Conservation (phyloP, 164 flowering plant species). For the Macadamia tetraphylla region DNA sequence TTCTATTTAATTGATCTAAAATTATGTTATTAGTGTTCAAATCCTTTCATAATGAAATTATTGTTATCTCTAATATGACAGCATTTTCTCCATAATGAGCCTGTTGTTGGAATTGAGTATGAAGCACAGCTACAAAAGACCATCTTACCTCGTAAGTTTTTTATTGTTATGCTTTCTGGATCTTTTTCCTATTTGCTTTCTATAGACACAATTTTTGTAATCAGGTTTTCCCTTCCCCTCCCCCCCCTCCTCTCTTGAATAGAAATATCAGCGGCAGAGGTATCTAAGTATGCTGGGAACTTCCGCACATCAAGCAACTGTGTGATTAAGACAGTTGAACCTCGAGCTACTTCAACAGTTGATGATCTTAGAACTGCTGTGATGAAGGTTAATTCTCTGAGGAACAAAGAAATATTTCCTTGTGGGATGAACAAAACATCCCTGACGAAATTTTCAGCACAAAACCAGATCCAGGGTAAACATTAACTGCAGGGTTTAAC, state of each 20-base stretch:
- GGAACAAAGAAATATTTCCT: slow-evolving; percentile 44
- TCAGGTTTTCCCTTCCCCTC: neutral
- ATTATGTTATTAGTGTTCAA: neutral
- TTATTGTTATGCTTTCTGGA: neutral
- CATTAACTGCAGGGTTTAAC: neutral
- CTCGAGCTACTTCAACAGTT: slow-evolving; percentile 51
- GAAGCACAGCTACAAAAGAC: slow-evolving; percentile 89
- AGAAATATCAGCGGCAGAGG: slow-evolving; percentile 76
- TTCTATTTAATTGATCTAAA: too few relatives aligned
- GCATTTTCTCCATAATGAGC: slow-evolving; percentile 87
- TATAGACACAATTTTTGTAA: neutral
- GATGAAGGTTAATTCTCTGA: slow-evolving; percentile 51
- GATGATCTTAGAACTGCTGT: slow-evolving; percentile 60
- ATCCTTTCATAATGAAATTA: neutral
- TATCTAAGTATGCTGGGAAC: slow-evolving; percentile 60
- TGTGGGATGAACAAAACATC: slow-evolving; percentile 85
- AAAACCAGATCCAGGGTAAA: slow-evolving; percentile 80
- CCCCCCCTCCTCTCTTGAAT: slow-evolving; percentile 1
- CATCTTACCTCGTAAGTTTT: slow-evolving; percentile 75
- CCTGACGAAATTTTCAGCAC: slow-evolving; percentile 79
- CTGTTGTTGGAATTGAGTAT: slow-evolving; percentile 80
- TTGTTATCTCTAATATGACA: slow-evolving; percentile 22
- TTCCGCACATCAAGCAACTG: slow-evolving; percentile 60
- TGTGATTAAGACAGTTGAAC: slow-evolving; percentile 82
- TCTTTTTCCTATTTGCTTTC: neutral